These are phyloP conservation scores for Areca catechu DNA, from an alignment of 176 grass and related monocot species.

Conservation along the genomic window DNA sequence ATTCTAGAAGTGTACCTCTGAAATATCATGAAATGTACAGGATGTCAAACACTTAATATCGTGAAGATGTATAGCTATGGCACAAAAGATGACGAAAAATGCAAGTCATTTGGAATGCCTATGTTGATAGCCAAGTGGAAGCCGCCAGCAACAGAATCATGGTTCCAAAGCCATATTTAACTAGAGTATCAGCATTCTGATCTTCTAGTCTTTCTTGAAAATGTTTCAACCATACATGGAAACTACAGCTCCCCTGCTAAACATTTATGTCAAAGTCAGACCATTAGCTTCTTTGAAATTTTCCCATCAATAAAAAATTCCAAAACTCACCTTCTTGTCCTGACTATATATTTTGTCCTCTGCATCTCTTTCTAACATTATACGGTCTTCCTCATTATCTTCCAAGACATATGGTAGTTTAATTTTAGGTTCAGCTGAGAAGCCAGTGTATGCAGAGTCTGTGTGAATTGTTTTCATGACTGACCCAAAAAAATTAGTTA, in stretches of 20 bases:
- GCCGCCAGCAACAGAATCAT: conserved; percentile 67
- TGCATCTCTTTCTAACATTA: conserved; percentile 38
- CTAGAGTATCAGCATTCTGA: conserved; percentile 52
- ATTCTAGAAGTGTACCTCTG: too few species aligned
- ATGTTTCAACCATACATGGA: conserved; percentile 48
- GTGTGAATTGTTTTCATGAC: conserved; percentile 96
- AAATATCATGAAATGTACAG: too few species aligned
- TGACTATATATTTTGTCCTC: conserved; percentile 31
- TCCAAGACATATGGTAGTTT: conserved; percentile 5
- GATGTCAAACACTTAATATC: too few species aligned
- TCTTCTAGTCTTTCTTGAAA: conserved; percentile 43
- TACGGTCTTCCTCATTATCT: conserved; percentile 22
- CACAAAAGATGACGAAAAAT: background rate
- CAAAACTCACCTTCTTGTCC: conserved; percentile 32
- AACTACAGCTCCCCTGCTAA: conserved; percentile 41
- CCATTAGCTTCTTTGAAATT: conserved; percentile 29
- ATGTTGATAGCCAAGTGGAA: conserved; percentile 79
- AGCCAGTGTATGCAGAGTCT: conserved; percentile 66
- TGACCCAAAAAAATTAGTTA: conserved; percentile 98
- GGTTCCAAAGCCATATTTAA: conserved; percentile 57
- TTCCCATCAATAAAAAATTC: conserved; percentile 13
- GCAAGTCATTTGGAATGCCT: conserved; percentile 14
- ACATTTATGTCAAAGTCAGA: conserved; percentile 18
- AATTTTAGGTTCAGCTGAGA: conserved; percentile 27
- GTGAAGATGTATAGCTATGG: too few species aligned